phyloP scores from a whole-genome alignment of 768 basidiomycete species.

The Suillus spraguei region DNA sequence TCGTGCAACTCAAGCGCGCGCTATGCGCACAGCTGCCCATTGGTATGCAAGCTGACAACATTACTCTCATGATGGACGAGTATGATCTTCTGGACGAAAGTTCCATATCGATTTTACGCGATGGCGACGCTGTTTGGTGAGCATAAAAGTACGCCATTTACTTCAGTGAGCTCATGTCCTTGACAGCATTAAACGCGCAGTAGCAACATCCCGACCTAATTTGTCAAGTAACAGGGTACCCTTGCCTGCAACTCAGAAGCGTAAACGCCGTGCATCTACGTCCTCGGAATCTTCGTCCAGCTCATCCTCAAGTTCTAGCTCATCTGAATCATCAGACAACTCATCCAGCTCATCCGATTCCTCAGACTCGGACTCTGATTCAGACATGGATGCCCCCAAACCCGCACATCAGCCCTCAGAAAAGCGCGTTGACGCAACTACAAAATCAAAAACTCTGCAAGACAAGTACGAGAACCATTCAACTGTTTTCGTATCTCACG shows the following conservation, averaged over 20 bases:
- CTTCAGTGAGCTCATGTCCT: background rate
- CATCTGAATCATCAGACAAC: constrained; percentile 27
- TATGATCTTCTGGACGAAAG: constrained; percentile 31
- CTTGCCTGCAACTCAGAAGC: constrained; percentile 19
- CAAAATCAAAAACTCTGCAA: constrained; percentile 4
- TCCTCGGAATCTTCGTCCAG: constrained; percentile 23
- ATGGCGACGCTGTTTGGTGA: constrained; percentile 32
- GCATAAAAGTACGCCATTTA: constrained; percentile 4
- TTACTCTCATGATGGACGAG: constrained; percentile 27
- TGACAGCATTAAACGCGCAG: background rate
- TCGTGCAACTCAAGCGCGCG: constrained; percentile 22
- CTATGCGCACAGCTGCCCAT: constrained; percentile 20
- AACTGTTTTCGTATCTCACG: background rate
- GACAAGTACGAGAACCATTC: constrained; percentile 9
- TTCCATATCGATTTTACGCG: constrained; percentile 27
- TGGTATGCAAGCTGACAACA: background rate
- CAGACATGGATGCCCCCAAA: constrained; percentile 20
- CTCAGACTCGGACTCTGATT: constrained; percentile 21
- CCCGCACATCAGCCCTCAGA: constrained; percentile 17
- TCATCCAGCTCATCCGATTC: constrained; percentile 13
- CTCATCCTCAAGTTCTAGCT: constrained; percentile 16
- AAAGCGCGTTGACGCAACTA: constrained; percentile 11
- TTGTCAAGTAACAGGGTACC: background rate
- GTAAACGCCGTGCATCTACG: constrained; percentile 26
- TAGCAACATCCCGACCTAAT: background rate